These are phyloP conservation scores for Globisporangium solare DNA, from an alignment of 352 stramenopile genomes.

Conservation along the genomic window DNA sequence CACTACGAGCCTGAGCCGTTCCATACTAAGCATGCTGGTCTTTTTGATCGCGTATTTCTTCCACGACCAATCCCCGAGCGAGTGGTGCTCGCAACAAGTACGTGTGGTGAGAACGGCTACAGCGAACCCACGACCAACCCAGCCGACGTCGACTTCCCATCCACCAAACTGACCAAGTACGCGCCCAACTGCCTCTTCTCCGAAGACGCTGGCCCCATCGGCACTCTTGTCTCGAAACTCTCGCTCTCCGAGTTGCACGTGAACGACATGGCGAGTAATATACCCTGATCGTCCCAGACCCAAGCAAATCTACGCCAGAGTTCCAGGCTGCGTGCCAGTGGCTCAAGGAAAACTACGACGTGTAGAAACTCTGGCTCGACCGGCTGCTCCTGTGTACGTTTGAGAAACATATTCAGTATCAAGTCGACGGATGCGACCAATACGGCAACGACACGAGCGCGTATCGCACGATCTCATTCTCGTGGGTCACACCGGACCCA, in stretches of 20 bases:
- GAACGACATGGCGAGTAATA: constrained; percentile 20
- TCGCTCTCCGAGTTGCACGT: constrained; percentile 26
- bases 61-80: constrained; percentile 18
- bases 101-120: constrained; percentile 39
- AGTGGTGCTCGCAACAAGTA: constrained; percentile 10
- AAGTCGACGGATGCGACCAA: constrained; percentile 19
- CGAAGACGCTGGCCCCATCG: constrained; percentile 8
- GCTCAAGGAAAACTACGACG: constrained; percentile 21
- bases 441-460: constrained; percentile 6
- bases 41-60: constrained; percentile 38
- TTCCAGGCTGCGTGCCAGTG: constrained; percentile 25
- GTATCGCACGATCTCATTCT: constrained; percentile 25
- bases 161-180: constrained; percentile 26
- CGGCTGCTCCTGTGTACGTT: constrained; percentile 27
- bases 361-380: constrained; percentile 19
- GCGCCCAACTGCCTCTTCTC: constrained; percentile 12
- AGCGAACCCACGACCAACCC: constrained; percentile 30
- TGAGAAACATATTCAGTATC: constrained; percentile 22
- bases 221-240: constrained; percentile 22
- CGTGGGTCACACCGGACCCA: constrained; percentile 35
- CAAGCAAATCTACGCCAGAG: not conserved
- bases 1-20: constrained; percentile 49
- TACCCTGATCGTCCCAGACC: not conserved
- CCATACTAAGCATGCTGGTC: constrained; percentile 19
- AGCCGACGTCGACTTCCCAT: constrained; percentile 34